phyloP scores from a whole-genome alignment of 148 eudicot genomes.

The Rhododendron ferrugineum region DNA sequence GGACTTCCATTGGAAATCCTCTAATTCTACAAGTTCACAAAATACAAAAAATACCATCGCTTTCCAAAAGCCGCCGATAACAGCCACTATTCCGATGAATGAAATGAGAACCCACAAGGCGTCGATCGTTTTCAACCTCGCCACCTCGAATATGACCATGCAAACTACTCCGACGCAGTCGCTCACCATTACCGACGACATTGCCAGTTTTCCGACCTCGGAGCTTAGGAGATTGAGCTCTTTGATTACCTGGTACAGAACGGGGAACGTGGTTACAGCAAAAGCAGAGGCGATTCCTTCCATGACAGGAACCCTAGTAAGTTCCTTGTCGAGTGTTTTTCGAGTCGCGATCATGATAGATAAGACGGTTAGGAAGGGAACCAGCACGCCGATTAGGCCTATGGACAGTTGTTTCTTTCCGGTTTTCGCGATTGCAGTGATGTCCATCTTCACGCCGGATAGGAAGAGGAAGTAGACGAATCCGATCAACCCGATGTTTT shows the following conservation, averaged over 20 bases:
- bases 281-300: constrained; percentile 49
- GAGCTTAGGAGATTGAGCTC: constrained; percentile 81
- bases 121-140: constrained; percentile 32
- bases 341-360: constrained; percentile 29
- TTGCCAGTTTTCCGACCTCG: constrained; percentile 61
- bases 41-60: constrained; percentile 17
- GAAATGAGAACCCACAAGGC: constrained; percentile 38
- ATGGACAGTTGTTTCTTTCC: constrained; percentile 54
- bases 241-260: constrained; percentile 45
- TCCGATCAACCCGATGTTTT: constrained; percentile 56
- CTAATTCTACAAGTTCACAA: neutral
- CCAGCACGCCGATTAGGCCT: constrained; percentile 31
- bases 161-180: constrained; percentile 51
- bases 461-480: constrained; percentile 74
- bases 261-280: constrained; percentile 61
- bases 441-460: constrained; percentile 71
- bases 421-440: constrained; percentile 28
- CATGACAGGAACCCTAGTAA: constrained; percentile 33
- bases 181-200: constrained; percentile 45
- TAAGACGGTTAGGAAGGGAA: constrained; percentile 26
- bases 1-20: too few relatives aligned
- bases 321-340: constrained; percentile 33
- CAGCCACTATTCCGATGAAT: constrained; percentile 1
- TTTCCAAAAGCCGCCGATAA: constrained; percentile 32
- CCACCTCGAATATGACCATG: constrained; percentile 48